Evolutionary conservation across 192 early-diverging fungal genomes (phyloP).

Genomic region (Spinellus fusiger): DNA sequence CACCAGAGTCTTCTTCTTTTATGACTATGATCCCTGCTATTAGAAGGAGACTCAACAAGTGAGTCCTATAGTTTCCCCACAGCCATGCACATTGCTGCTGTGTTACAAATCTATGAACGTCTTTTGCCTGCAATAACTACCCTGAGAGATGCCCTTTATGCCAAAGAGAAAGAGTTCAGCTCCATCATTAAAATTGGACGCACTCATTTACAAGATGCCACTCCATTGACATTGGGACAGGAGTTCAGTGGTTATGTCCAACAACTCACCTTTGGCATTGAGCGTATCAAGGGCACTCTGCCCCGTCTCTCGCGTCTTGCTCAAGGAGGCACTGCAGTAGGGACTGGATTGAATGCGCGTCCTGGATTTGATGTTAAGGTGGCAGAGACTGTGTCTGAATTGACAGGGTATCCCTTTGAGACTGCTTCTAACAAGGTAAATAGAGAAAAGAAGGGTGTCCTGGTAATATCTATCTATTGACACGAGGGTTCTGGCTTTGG

Average conservation of each 20-base stretch:
- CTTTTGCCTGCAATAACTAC: constrained; percentile 78
- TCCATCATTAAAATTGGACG: constrained; percentile 98
- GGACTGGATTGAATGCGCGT: constrained; percentile 93
- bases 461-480: background rate
- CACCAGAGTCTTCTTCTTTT: background rate
- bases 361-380: constrained; percentile 89
- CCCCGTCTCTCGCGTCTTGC: constrained; percentile 87
- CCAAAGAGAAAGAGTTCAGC: constrained; percentile 72
- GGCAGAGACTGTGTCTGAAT: constrained; percentile 74
- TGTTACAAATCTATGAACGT: constrained; percentile 65
- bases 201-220: constrained; percentile 85
- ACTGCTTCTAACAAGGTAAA: constrained; percentile 94
- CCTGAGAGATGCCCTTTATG: constrained; percentile 68
- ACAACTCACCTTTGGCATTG: constrained; percentile 80
- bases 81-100: constrained; percentile 97
- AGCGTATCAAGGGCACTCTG: constrained; percentile 73
- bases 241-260: constrained; percentile 96
- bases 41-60: background rate
- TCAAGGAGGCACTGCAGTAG: constrained; percentile 92
- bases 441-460: background rate
- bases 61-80: constrained; percentile 73
- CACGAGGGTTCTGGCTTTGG: background rate
- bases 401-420: constrained; percentile 80
- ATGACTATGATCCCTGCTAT: background rate
- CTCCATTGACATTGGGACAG: constrained; percentile 88